Evolutionary conservation across 1,284 basidiomycete species (phyloP).

Genomic region (Melampsora americana): DNA sequence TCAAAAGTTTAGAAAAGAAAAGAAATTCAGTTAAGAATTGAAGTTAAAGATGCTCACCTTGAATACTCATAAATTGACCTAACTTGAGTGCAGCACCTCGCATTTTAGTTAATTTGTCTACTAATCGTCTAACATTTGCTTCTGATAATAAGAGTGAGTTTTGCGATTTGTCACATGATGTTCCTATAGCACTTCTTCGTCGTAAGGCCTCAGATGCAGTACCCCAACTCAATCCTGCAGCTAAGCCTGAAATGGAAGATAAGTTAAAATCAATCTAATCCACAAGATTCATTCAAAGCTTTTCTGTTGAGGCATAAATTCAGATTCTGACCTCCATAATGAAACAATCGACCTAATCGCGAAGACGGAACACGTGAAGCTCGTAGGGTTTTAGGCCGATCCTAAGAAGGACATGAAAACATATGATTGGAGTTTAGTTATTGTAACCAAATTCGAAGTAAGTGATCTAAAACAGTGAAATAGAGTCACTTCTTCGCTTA

Average conservation of each 20-base stretch:
- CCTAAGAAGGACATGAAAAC: too few species aligned
- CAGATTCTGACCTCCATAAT: slow-evolving; percentile 74
- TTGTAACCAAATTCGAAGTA: too few species aligned
- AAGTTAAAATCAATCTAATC: neutral
- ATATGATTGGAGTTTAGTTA: too few species aligned
- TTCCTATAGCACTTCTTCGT: slow-evolving; percentile 50
- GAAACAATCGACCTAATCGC: slow-evolving; percentile 77
- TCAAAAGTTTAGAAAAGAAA: neutral
- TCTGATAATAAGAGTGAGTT: slow-evolving; percentile 69
- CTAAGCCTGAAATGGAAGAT: slow-evolving; percentile 54
- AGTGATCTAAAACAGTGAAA: too few species aligned
- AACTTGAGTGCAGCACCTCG: slow-evolving; percentile 93
- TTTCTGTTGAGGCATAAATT: neutral
- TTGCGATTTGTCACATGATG: neutral
- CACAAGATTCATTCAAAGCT: neutral
- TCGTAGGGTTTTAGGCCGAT: slow-evolving; percentile 56
- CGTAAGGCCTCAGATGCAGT: slow-evolving; percentile 58
- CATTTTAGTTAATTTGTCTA: slow-evolving; percentile 89
- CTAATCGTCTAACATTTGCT: slow-evolving; percentile 81
- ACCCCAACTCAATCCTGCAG: slow-evolving; percentile 56
- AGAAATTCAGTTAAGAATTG: too few species aligned
- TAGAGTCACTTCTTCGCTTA: too few species aligned
- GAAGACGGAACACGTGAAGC: slow-evolving; percentile 83
- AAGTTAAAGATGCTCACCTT: slow-evolving; percentile 58
- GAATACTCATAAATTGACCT: slow-evolving; percentile 95